Evolutionary conservation across 2,329 filamentous ascomycete species (phyloP), one percentile per base, ranked within the genome.

Genomic region (Camillea tinctor): DNA sequence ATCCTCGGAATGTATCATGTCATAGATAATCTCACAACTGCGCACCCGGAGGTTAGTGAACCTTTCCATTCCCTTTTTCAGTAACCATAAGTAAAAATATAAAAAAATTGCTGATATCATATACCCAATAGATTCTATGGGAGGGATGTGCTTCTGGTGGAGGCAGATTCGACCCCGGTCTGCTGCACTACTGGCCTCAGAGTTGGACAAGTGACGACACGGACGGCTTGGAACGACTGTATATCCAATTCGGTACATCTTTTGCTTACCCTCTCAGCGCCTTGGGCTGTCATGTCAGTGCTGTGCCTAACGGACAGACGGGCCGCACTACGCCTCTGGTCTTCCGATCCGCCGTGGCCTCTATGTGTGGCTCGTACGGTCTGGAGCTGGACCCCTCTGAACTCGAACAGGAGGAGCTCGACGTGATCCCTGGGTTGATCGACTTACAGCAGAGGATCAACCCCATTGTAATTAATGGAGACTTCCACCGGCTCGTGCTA

Each of bases 301-400:
- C 80, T 0, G 80, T 87, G 0, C 86, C 86, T 1, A 89, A 88
- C 64, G 79, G 81, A 0, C 73, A 84, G 36, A 87, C 84, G 0
- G 72, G 76, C 0, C 83, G 86, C 20, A 82, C 79, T 1, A 82
- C 82, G 1, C 81, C 85, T 0, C 77, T 89, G 13, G 71, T 72
- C 1, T 88, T 89, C 75, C 84, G 87, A 36, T 85, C 83, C 0
- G 86, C 88, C 58, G 86, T 89, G 0, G 87, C 87, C 5, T 85
- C 88, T 77, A 88, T 88, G 86, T 87, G 87, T 58, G 86, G 86
- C 44, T 87, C 84, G 0, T 89, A 89, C 64, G 87, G 87, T 0
- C 79, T 89, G 11, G 86, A 89, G 69, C 78, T 89, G 7, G 79
- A 88, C 67, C 87, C 86, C 0, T 74, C 73, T 0, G 76, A 81